Conservation (phyloP, 140 eudicot species). For the Stevia rebaudiana region DNA sequence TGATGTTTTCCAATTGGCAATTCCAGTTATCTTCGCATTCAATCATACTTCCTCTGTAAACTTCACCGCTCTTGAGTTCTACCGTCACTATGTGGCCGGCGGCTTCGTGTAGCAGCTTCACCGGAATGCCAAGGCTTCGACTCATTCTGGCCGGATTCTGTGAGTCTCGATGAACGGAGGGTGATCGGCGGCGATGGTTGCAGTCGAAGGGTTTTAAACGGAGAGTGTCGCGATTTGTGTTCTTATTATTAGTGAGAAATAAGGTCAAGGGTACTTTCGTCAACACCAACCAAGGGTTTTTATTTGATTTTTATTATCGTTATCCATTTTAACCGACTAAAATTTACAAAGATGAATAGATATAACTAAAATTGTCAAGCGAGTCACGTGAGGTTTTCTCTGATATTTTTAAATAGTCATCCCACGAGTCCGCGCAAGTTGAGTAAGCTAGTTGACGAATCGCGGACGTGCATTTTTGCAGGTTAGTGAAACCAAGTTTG, state of each 20-base stretch:
- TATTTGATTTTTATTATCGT: too few species aligned
- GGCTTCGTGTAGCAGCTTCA: constrained; percentile 79
- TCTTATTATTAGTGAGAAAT: background rate
- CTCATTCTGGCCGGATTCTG: constrained; percentile 9
- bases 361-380: too few species aligned
- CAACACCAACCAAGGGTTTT: background rate
- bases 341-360: too few species aligned
- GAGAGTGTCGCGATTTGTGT: background rate
- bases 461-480: too few species aligned
- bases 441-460: too few species aligned
- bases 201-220: constrained; percentile 16
- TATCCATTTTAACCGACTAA: too few species aligned
- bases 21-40: constrained; percentile 98
- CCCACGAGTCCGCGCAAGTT: too few species aligned
- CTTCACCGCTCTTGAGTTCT: constrained; percentile 81
- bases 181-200: constrained; percentile 34
- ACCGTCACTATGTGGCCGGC: constrained; percentile 73
- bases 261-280: constrained; percentile 22
- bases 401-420: too few species aligned
- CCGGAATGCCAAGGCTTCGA: constrained; percentile 33
- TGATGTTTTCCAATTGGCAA: constrained; percentile 82
- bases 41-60: constrained; percentile 78
- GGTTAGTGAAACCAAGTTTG: too few species aligned
- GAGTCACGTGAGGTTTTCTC: too few species aligned
- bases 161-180: background rate